phyloP scores from a whole-genome alignment of 495 filamentous ascomycete species.

The Talaromyces ruber region DNA sequence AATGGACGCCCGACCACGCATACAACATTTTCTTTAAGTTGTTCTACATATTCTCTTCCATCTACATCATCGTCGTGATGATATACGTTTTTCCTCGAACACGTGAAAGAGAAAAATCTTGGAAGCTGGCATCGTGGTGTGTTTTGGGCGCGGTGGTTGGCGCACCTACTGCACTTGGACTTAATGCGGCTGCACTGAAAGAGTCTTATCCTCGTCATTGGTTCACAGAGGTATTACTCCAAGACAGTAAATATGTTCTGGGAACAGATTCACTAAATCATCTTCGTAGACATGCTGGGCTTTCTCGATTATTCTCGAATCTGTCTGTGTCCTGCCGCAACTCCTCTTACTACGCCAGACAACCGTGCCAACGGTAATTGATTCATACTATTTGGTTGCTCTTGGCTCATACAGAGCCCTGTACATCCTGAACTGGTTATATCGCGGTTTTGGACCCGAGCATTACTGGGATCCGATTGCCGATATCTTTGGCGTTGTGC shows the following conservation, averaged over 20 bases:
- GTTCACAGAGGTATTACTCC: conserved; percentile 46
- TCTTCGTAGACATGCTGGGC: conserved; percentile 58
- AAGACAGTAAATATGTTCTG: too few relatives aligned
- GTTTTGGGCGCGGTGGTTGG: conserved; percentile 48
- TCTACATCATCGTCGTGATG: conserved; percentile 86
- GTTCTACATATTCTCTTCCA: conserved; percentile 76
- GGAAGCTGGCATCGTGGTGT: conserved; percentile 69
- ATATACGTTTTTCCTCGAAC: conserved; percentile 79
- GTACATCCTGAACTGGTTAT: conserved; percentile 90
- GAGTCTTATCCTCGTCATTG: conserved; percentile 20
- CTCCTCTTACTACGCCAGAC: conserved; percentile 88
- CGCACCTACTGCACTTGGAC: conserved; percentile 43
- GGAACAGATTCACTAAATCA: neutral
- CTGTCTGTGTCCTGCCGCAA: conserved; percentile 83
- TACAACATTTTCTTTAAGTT: conserved; percentile 71
- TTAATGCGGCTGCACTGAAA: neutral
- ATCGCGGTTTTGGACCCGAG: conserved; percentile 50
- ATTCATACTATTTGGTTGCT: conserved; percentile 84
- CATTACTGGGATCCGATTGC: conserved; percentile 60
- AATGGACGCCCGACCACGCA: conserved; percentile 36
- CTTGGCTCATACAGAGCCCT: conserved; percentile 84
- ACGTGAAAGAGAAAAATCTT: conserved; percentile 80
- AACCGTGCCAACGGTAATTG: conserved; percentile 89
- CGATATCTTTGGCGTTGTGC: conserved; percentile 78
- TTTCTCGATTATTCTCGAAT: conserved; percentile 87